Conservation (phyloP, 2,329 filamentous ascomycete genomes). For the Talaromyces sp. region DNA sequence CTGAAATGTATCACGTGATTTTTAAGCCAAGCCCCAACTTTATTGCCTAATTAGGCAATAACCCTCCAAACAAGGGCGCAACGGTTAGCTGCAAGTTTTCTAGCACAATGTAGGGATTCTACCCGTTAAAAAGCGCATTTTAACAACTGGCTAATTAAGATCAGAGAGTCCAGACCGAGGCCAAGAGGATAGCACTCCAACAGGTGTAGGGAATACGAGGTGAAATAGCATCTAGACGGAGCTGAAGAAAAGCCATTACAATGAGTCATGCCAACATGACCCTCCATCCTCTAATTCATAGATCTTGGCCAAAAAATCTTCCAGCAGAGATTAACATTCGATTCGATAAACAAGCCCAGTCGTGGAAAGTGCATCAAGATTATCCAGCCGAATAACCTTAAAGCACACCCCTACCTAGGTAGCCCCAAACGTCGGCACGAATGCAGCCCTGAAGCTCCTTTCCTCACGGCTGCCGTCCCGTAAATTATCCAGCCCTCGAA, state of each 20-base stretch:
- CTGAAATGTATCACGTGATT: neutral
- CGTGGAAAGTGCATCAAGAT: neutral
- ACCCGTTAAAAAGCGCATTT: neutral
- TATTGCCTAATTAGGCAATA: neutral
- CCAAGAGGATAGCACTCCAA: neutral
- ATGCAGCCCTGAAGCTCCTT: neutral
- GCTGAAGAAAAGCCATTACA: neutral
- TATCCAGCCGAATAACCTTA: neutral
- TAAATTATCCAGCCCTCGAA: neutral
- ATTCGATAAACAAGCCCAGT: neutral
- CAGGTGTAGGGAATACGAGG: neutral
- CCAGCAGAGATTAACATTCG: neutral
- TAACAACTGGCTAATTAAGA: neutral
- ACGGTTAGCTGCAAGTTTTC: neutral
- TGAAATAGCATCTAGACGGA: neutral
- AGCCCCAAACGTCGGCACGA: neutral
- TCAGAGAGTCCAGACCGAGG: neutral
- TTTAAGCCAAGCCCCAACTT: neutral
- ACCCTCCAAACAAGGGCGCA: neutral
- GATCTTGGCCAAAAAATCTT: neutral
- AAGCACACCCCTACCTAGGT: neutral
- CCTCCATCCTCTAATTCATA: no score
- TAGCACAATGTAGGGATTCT: neutral
- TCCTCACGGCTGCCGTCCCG: neutral
- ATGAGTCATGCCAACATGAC: neutral